Percentiles rank a stretch among this genome's conserved stretches.
phyloP scores from a whole-genome alignment of 106 monocot species.

The Phalaenopsis equestris region DNA sequence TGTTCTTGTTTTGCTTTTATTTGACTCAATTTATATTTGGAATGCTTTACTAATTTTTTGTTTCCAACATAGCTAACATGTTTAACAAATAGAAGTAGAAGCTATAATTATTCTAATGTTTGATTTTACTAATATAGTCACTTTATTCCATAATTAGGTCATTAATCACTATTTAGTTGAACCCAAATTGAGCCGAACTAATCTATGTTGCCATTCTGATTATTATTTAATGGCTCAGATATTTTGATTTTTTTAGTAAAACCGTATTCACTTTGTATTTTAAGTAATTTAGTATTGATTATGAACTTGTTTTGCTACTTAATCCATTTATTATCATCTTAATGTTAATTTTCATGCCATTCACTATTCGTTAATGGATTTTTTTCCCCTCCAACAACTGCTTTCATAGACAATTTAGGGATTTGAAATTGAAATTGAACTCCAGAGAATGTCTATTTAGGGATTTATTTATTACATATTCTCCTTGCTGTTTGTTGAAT shows the following conservation, averaged over 20 bases:
- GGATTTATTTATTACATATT: not conserved
- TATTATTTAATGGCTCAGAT: not conserved
- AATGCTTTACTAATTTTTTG: not conserved
- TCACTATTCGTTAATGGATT: not conserved
- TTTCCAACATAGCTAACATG: not conserved
- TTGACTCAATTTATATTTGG: no score
- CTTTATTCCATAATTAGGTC: no score
- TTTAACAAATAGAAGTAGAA: no score
- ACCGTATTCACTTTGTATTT: not conserved
- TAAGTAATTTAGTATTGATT: not conserved
- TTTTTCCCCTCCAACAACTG: no score
- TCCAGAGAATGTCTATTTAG: no score
- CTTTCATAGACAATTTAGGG: not conserved
- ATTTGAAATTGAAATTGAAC: not conserved
- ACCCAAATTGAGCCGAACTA: no score
- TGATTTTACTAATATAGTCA: no score
- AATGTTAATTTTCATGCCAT: not conserved
- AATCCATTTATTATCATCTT: not conserved
- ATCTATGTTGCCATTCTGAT: no score
- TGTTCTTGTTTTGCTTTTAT: no score
- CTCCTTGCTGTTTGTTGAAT: not conserved
- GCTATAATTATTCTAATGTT: no score
- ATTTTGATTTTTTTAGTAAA: not conserved
- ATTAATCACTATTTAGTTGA: not conserved
- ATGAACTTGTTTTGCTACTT: not conserved